Evolutionary conservation across 2,329 filamentous ascomycete genomes (phyloP).

Genomic region (Talaromyces pinophilus): DNA sequence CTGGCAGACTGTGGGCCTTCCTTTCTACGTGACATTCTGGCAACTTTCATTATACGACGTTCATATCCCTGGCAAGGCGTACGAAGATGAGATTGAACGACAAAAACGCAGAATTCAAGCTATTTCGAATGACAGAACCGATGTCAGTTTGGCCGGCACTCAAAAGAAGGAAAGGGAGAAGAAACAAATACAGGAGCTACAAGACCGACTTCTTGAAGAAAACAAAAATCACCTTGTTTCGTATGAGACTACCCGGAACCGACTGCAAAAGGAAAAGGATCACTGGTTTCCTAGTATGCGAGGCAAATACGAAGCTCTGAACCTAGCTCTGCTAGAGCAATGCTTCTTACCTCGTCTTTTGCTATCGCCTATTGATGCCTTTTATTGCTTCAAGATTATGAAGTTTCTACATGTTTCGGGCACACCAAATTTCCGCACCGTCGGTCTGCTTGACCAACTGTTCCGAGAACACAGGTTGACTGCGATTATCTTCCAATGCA

Average conservation of each 20-base stretch:
- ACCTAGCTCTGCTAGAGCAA: conserved; percentile 79
- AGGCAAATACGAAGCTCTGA: conserved; percentile 65
- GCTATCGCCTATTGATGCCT: conserved; percentile 81
- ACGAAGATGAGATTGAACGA: conserved; percentile 71
- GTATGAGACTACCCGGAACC: conserved; percentile 66
- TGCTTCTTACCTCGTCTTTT: conserved; percentile 88
- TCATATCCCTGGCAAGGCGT: conserved; percentile 72
- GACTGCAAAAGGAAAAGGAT: conserved; percentile 73
- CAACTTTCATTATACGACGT: conserved; percentile 81
- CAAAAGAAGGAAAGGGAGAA: conserved; percentile 70
- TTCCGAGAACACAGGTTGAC: conserved; percentile 81
- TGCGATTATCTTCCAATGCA: conserved; percentile 83
- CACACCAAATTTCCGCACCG: conserved; percentile 81
- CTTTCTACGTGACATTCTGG: conserved; percentile 93
- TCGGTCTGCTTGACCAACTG: conserved; percentile 78
- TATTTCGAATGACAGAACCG: conserved; percentile 69
- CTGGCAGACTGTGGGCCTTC: conserved; percentile 70
- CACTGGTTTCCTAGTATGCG: conserved; percentile 73
- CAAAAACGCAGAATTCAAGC: conserved; percentile 67
- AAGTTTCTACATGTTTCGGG: conserved; percentile 83
- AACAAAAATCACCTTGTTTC: conserved; percentile 68
- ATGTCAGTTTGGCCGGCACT: conserved; percentile 67
- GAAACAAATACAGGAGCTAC: conserved; percentile 67
- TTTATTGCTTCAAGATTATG: conserved; percentile 83
- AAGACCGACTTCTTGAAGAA: conserved; percentile 71